phyloP scores from a whole-genome alignment of 495 filamentous ascomycete species.

The Trichoderma orchidacearum region DNA sequence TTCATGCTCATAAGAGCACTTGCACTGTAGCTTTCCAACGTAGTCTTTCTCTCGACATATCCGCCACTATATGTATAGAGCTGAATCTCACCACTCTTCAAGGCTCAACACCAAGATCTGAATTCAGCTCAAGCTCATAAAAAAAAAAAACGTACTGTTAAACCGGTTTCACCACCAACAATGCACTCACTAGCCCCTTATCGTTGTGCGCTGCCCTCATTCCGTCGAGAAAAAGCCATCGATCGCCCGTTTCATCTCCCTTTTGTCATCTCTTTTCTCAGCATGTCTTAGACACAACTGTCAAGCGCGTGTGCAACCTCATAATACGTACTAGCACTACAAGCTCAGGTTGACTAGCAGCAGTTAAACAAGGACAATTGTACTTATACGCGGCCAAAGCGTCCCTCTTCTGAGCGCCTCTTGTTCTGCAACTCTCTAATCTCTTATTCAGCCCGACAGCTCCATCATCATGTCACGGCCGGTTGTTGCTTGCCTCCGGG shows the following conservation, averaged over 20 bases:
- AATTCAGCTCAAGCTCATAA: too few relatives aligned
- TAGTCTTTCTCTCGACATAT: too few relatives aligned
- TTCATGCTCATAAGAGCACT: too few relatives aligned
- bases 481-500: conserved; percentile 12
- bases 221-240: not conserved
- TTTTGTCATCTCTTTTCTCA: not conserved
- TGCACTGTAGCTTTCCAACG: too few relatives aligned
- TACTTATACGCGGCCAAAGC: not conserved
- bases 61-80: too few relatives aligned
- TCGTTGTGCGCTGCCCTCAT: not conserved
- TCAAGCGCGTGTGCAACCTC: not conserved
- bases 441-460: not conserved
- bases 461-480: conserved; percentile 10
- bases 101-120: too few relatives aligned
- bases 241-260: not conserved
- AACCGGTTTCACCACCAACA: too few relatives aligned
- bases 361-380: too few relatives aligned
- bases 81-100: too few relatives aligned
- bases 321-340: not conserved
- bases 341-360: too few relatives aligned
- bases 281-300: not conserved
- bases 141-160: too few relatives aligned
- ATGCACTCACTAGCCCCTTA: too few relatives aligned
- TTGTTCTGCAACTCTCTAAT: not conserved
- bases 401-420: not conserved